phyloP scores from a whole-genome alignment of 2,329 filamentous ascomycete species.

The Graphiopsis chlorocephala region DNA sequence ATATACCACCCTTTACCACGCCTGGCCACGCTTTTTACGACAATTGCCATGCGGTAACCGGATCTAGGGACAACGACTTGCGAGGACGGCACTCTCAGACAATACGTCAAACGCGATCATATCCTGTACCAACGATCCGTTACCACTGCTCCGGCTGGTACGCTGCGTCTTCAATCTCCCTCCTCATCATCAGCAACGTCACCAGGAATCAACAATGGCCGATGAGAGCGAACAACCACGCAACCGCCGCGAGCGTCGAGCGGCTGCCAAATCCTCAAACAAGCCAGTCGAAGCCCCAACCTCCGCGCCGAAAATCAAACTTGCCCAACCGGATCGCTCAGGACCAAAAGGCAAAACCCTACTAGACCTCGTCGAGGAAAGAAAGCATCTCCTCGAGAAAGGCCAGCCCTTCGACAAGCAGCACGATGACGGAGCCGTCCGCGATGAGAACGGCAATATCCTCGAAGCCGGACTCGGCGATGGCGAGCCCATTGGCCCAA shows the following conservation, averaged over 20 bases:
- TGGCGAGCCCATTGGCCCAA: constrained; percentile 45
- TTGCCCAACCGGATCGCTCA: constrained; percentile 68
- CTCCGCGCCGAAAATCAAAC: constrained; percentile 56
- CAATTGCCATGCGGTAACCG: constrained; percentile 1
- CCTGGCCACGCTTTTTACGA: background rate
- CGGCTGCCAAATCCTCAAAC: constrained; percentile 35
- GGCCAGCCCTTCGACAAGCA: constrained; percentile 53
- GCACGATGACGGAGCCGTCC: constrained; percentile 30
- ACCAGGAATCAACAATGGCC: constrained; percentile 17
- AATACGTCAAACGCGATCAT: background rate
- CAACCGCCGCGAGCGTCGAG: constrained; percentile 48
- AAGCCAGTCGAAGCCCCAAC: constrained; percentile 34
- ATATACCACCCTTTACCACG: background rate
- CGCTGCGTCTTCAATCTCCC: background rate
- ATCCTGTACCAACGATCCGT: background rate
- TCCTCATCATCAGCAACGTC: background rate
- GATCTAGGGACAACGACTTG: background rate
- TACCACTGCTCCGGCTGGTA: background rate
- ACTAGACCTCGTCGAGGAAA: constrained; percentile 68
- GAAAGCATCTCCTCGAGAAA: constrained; percentile 44
- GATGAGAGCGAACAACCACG: constrained; percentile 28
- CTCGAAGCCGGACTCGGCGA: constrained; percentile 37
- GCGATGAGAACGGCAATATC: constrained; percentile 36
- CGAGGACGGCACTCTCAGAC: background rate
- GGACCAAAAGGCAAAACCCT: constrained; percentile 64